These are phyloP conservation scores for Mycena kentingensis DNA, from an alignment of 768 basidiomycete genomes.

Conservation along the genomic window DNA sequence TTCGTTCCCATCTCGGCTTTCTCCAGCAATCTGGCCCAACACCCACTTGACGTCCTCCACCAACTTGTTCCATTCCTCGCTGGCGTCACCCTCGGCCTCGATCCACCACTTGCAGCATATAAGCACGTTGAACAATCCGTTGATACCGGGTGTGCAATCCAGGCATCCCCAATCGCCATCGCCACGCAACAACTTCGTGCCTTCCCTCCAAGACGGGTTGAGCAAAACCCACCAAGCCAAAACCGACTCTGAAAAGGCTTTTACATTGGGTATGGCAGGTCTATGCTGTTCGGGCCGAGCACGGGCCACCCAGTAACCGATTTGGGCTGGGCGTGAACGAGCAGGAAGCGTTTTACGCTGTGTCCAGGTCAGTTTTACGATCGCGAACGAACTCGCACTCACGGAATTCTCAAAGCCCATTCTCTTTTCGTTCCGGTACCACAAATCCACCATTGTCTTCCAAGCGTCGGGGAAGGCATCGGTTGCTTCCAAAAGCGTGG, in stretches of 20 bases:
- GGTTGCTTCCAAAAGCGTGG: no score
- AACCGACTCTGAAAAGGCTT: not conserved
- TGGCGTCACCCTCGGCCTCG: not conserved
- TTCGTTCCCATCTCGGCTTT: no score
- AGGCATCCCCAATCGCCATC: constrained; percentile 17
- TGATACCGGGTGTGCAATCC: not conserved
- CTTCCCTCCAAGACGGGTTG: not conserved
- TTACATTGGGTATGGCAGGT: not conserved
- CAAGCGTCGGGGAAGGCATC: no score
- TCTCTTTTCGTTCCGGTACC: not conserved
- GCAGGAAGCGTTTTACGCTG: not conserved
- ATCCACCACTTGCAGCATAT: not conserved
- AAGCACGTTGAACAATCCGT: not conserved
- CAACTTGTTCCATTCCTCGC: not conserved
- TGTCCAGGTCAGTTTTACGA: not conserved
- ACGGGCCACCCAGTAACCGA: not conserved
- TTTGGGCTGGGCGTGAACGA: not conserved
- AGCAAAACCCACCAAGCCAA: not conserved
- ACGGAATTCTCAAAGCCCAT: not conserved
- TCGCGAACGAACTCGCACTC: not conserved
- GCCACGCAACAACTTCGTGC: not conserved
- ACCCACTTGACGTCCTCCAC: not conserved
- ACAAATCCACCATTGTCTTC: no score
- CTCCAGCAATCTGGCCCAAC: no score
- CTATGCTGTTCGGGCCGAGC: not conserved